phyloP scores from a whole-genome alignment of 371 early-diverging fungal species.

The Zychaea mexicana region DNA sequence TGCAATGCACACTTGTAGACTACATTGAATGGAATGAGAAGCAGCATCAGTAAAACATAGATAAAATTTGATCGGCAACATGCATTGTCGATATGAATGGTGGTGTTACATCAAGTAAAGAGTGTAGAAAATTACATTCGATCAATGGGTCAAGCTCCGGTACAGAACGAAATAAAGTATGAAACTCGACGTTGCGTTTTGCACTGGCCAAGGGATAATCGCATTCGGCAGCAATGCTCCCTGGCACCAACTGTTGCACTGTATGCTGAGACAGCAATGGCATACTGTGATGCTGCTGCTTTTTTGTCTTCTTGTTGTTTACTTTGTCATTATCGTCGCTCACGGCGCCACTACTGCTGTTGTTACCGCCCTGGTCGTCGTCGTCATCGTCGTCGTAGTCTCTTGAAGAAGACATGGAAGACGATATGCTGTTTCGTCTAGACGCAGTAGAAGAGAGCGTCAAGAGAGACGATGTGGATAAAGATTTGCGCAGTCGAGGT shows the following conservation, averaged over 20 bases:
- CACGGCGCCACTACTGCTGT: not conserved
- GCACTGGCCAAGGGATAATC: constrained; percentile 36
- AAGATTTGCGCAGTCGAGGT: not conserved
- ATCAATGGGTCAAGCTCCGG: constrained; percentile 65
- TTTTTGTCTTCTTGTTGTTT: not conserved
- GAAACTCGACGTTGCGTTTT: constrained; percentile 60
- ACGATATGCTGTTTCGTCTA: not conserved
- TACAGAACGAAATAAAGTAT: constrained; percentile 61
- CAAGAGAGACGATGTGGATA: not conserved
- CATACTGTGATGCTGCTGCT: not conserved
- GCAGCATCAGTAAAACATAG: not conserved
- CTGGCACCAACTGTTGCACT: not conserved
- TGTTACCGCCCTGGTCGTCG: not conserved
- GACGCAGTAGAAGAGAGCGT: not conserved
- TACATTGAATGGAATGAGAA: constrained; percentile 16
- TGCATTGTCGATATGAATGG: not conserved
- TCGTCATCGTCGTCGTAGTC: not conserved
- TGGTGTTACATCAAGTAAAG: too few relatives aligned
- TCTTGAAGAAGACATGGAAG: not conserved
- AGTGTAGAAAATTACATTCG: too few relatives aligned
- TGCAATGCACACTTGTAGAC: constrained; percentile 93
- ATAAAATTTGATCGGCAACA: not conserved
- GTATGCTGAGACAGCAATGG: not conserved
- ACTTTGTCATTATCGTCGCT: too few relatives aligned
- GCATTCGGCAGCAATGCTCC: not conserved